A percentile compares a stretch with the other conserved stretches of the same genome.
These are phyloP conservation scores for Chalciporus sphaerocephalus DNA, from an alignment of 768 basidiomycete genomes.

Conservation along the genomic window DNA sequence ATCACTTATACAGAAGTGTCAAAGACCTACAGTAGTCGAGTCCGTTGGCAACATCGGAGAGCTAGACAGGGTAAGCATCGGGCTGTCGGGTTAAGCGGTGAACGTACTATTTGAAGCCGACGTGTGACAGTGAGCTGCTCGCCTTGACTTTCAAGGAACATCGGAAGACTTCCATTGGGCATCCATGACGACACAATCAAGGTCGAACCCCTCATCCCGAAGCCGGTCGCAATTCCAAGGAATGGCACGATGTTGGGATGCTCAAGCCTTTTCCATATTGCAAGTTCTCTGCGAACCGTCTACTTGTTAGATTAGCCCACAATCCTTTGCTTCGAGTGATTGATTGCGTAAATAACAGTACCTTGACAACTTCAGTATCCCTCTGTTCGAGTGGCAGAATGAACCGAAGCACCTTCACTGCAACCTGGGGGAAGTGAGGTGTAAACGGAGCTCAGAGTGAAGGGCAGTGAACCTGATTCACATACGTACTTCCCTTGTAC, in stretches of 20 bases:
- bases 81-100: conserved; percentile 15
- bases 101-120: conserved; percentile 11
- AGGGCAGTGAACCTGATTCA: too few species aligned
- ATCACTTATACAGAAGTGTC: too few species aligned
- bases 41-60: conserved; percentile 12
- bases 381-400: neutral
- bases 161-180: conserved; percentile 21
- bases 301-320: neutral
- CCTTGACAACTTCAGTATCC: neutral
- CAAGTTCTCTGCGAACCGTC: conserved; percentile 4
- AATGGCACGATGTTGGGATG: conserved; percentile 9
- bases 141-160: conserved; percentile 11
- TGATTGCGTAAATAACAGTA: neutral
- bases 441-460: too few species aligned
- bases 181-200: conserved; percentile 31
- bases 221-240: conserved; percentile 5
- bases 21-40: conserved; percentile 9
- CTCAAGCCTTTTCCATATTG: conserved; percentile 8
- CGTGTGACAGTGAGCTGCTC: neutral
- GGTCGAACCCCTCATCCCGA: neutral
- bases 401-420: conserved; percentile 1
- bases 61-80: conserved; percentile 15
- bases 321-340: neutral
- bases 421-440: conserved; percentile 4
- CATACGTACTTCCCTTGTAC: too few species aligned